A percentile compares a stretch with the other conserved stretches of the same genome.
phyloP scores from a whole-genome alignment of 176 grass and related monocot genomes.

The Oryza australiensis region DNA sequence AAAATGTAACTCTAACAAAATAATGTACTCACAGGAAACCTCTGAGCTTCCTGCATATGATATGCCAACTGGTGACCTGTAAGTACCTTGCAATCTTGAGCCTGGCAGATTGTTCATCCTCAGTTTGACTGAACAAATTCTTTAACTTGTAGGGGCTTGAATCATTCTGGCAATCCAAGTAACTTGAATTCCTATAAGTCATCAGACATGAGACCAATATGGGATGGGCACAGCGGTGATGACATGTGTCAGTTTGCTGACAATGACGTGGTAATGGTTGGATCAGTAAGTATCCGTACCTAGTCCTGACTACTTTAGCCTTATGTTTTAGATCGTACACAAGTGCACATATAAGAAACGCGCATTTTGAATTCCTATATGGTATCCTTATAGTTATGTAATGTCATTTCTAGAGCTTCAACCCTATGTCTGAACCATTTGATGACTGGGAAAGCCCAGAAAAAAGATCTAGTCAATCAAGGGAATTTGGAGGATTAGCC shows the following conservation, averaged over 20 bases:
- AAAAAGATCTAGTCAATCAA: constrained; percentile 43
- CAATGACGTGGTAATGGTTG: constrained; percentile 48
- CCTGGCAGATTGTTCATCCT: background rate
- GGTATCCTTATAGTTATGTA: constrained; percentile 16
- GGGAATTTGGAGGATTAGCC: constrained; percentile 46
- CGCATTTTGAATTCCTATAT: background rate
- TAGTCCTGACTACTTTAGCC: constrained; percentile 3
- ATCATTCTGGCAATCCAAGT: constrained; percentile 29
- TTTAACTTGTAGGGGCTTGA: constrained; percentile 37
- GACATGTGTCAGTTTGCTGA: constrained; percentile 61
- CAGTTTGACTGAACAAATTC: constrained; percentile 13
- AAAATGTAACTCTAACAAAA: background rate
- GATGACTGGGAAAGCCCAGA: constrained; percentile 70
- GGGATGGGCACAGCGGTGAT: constrained; percentile 46
- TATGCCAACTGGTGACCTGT: constrained; percentile 19
- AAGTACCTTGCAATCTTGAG: constrained; percentile 32
- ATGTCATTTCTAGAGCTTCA: constrained; percentile 64
- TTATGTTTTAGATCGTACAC: background rate
- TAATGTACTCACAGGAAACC: constrained; percentile 36
- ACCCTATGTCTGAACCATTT: constrained; percentile 80
- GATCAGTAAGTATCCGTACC: constrained; percentile 47
- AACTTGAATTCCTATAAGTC: constrained; percentile 44
- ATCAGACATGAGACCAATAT: constrained; percentile 43
- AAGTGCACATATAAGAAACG: background rate
- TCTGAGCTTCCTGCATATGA: background rate